Evolutionary conservation across 2,329 filamentous ascomycete species (phyloP).

Genomic region (Chrysoporthe puriensis): DNA sequence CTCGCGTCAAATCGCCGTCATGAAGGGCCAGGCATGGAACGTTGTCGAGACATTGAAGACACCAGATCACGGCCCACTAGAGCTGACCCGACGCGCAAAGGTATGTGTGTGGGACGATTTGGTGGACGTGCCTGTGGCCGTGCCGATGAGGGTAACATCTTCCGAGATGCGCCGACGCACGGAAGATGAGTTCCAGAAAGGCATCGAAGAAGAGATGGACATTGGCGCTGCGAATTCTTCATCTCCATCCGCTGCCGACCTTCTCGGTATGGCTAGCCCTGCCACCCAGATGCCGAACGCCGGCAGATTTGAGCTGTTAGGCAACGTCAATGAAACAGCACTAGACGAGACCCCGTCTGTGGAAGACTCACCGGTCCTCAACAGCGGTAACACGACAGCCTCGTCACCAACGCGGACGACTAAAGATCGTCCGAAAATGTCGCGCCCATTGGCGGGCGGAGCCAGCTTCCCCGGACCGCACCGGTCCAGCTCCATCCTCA

Average conservation of each 20-base stretch:
- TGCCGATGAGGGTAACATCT: conserved; percentile 83
- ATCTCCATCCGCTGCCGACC: conserved; percentile 57
- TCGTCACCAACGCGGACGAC: conserved; percentile 25
- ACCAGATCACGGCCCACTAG: conserved; percentile 87
- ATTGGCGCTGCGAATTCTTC: conserved; percentile 74
- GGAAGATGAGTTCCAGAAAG: conserved; percentile 49
- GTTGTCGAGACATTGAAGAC: conserved; percentile 97
- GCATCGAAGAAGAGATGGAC: conserved; percentile 85
- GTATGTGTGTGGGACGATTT: conserved; percentile 98
- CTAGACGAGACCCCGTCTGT: conserved; percentile 44
- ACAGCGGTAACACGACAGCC: conserved; percentile 26
- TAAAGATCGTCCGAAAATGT: conserved; percentile 31
- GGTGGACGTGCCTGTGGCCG: conserved; percentile 92
- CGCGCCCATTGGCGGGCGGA: conserved; percentile 29
- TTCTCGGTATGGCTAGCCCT: conserved; percentile 68
- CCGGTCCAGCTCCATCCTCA: conserved; percentile 40
- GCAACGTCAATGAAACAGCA: conserved; percentile 44
- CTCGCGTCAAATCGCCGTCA: conserved; percentile 94
- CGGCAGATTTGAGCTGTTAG: conserved; percentile 71
- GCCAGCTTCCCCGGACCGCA: conserved; percentile 48
- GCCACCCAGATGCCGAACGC: conserved; percentile 72
- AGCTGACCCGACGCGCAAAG: conserved; percentile 85
- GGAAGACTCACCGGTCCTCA: conserved; percentile 36
- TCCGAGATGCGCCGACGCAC: conserved; percentile 77
- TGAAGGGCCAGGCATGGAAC: conserved; percentile 99